A percentile compares a stretch with the other conserved stretches of the same genome.
phyloP scores from a whole-genome alignment of 2,329 filamentous ascomycete genomes.

The Talaromyces islandicus region DNA sequence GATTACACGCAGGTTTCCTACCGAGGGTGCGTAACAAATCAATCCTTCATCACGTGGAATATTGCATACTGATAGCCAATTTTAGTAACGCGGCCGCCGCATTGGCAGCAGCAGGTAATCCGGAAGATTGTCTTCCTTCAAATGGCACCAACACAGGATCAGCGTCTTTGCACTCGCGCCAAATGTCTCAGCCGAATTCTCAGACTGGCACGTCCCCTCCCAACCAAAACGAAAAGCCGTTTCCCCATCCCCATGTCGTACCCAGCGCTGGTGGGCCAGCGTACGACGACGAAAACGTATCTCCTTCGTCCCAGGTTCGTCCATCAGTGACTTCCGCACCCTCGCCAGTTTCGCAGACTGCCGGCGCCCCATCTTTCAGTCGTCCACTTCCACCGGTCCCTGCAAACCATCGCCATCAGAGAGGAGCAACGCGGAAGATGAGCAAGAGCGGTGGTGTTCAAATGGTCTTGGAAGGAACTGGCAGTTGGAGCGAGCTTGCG shows the following conservation, averaged over 20 bases:
- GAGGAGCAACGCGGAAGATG: conserved; percentile 62
- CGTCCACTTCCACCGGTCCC: conserved; percentile 30
- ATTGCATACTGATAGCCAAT: conserved; percentile 2
- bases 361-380: conserved; percentile 30
- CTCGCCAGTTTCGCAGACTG: conserved; percentile 19
- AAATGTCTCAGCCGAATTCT: conserved; percentile 31
- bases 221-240: conserved; percentile 23
- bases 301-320: conserved; percentile 17
- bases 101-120: conserved; percentile 34
- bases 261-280: background rate
- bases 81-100: conserved; percentile 31
- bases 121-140: conserved; percentile 31
- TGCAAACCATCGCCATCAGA: conserved; percentile 41
- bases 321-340: conserved; percentile 14
- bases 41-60: background rate
- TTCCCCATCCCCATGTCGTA: background rate
- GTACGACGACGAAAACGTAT: conserved; percentile 15
- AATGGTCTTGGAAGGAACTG: conserved; percentile 81
- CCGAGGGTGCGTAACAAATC: conserved; percentile 21
- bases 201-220: conserved; percentile 24
- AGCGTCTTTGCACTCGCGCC: conserved; percentile 23
- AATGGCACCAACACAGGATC: conserved; percentile 14
- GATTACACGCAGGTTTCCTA: conserved; percentile 85
- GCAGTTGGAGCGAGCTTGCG: conserved; percentile 86
- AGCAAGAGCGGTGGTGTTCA: conserved; percentile 80